Evolutionary conservation across 208 protist genomes (phyloP).

Genomic region (Crithidia bombi): DNA sequence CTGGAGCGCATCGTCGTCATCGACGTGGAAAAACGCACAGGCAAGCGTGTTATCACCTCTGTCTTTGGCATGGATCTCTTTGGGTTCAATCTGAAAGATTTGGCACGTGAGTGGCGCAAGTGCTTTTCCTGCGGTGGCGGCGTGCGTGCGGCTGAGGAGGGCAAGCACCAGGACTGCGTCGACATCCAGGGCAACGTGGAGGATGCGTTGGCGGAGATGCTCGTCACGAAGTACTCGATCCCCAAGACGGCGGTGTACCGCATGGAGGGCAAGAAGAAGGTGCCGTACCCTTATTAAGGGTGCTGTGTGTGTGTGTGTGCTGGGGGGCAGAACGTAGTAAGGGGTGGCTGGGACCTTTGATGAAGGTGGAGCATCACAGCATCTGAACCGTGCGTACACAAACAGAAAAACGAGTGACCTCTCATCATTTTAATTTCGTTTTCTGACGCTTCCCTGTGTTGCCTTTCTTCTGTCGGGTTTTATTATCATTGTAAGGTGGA

Average conservation of each 20-base stretch:
- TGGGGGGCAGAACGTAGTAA: background rate
- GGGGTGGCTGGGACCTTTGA: too few species aligned
- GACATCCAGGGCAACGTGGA: constrained; percentile 84
- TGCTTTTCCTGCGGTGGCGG: constrained; percentile 84
- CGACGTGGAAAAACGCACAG: constrained; percentile 61
- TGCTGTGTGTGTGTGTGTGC: background rate
- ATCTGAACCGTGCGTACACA: too few species aligned
- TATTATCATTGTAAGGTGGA: too few species aligned
- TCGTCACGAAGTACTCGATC: constrained; percentile 78
- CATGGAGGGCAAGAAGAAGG: constrained; percentile 84
- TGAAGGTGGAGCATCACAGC: too few species aligned
- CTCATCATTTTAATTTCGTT: too few species aligned
- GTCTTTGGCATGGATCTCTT: constrained; percentile 89
- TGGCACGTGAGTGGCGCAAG: constrained; percentile 84
- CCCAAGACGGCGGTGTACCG: constrained; percentile 73
- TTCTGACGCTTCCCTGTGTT: too few species aligned
- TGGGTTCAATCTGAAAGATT: constrained; percentile 85
- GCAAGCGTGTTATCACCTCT: constrained; percentile 71
- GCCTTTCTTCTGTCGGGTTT: too few species aligned
- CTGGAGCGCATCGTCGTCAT: constrained; percentile 76
- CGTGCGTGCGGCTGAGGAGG: constrained; percentile 66
- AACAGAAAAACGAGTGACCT: too few species aligned
- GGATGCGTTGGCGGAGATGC: constrained; percentile 69
- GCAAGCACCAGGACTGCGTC: constrained; percentile 71
- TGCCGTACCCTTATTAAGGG: constrained; percentile 43